Evolutionary conservation across 2,329 filamentous ascomycete genomes (phyloP).

Genomic region (Aspergillus puulaauensis): DNA sequence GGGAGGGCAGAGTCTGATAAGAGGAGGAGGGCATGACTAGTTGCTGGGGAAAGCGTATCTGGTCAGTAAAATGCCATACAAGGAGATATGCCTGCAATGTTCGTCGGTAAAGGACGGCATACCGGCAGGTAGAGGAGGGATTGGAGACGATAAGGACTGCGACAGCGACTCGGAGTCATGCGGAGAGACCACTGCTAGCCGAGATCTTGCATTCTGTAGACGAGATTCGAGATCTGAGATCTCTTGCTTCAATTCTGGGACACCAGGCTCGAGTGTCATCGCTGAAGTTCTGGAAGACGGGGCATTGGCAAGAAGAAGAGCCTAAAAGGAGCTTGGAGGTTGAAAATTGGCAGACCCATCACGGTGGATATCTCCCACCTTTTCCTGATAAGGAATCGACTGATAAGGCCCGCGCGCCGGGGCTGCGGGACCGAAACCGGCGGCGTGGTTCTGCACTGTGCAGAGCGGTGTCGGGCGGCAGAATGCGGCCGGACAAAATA

Average conservation of each 20-base stretch:
- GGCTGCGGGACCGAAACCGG: neutral
- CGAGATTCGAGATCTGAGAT: slow-evolving; percentile 50
- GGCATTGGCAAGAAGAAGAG: slow-evolving; percentile 2
- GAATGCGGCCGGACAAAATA: neutral
- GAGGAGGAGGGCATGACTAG: slow-evolving; percentile 57
- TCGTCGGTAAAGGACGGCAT: neutral
- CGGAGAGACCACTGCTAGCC: slow-evolving; percentile 30
- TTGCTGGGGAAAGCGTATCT: slow-evolving; percentile 12
- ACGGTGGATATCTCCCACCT: neutral
- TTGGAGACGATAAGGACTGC: neutral
- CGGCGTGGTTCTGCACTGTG: neutral
- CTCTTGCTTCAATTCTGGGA: slow-evolving; percentile 32
- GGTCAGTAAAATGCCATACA: neutral
- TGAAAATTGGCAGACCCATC: too few species aligned
- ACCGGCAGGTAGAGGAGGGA: slow-evolving; percentile 9
- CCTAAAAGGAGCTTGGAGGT: neutral
- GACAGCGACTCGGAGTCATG: neutral
- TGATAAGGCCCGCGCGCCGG: neutral
- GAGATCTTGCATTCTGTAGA: slow-evolving; percentile 46
- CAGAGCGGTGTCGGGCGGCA: neutral
- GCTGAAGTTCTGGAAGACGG: slow-evolving; percentile 1
- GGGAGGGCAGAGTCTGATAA: slow-evolving; percentile 65
- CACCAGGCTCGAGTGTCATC: slow-evolving; percentile 23
- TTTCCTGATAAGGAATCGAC: neutral
- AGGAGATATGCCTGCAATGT: neutral